These are phyloP conservation scores for Microascus cirrosus DNA, from an alignment of 2,329 filamentous ascomycete species.

Conservation along the genomic window DNA sequence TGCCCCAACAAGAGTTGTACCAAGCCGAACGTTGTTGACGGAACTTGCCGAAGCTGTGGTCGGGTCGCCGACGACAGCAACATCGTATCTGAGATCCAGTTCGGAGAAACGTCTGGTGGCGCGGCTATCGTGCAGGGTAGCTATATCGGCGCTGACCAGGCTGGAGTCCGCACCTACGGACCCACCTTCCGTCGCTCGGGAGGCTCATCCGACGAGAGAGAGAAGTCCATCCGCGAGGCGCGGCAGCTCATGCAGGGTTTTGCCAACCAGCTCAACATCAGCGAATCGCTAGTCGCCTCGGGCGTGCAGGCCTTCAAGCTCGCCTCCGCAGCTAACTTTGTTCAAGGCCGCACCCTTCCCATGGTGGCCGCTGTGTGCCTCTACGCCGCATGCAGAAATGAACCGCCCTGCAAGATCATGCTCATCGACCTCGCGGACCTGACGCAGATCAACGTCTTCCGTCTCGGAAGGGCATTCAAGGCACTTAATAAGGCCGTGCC, in stretches of 20 bases:
- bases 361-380: constrained; percentile 85
- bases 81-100: constrained; percentile 85
- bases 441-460: constrained; percentile 76
- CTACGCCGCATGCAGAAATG: constrained; percentile 76
- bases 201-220: constrained; percentile 41
- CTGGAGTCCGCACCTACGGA: constrained; percentile 58
- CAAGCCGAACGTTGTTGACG: constrained; percentile 51
- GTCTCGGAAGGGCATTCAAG: constrained; percentile 83
- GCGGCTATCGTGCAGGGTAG: constrained; percentile 86
- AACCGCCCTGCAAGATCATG: constrained; percentile 74
- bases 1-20: constrained; percentile 51
- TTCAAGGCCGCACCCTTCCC: constrained; percentile 74
- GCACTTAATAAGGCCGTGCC: constrained; percentile 62
- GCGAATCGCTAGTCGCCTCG: constrained; percentile 50
- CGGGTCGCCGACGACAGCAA: constrained; percentile 74
- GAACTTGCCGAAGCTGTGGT: constrained; percentile 75
- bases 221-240: constrained; percentile 48
- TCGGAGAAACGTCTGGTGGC: constrained; percentile 77
- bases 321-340: constrained; percentile 63
- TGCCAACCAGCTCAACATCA: constrained; percentile 46
- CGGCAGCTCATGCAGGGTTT: constrained; percentile 51
- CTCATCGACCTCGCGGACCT: constrained; percentile 92
- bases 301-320: constrained; percentile 68
- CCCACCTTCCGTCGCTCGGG: constrained; percentile 51
- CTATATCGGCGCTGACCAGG: constrained; percentile 77